Conservation (phyloP, 2,329 filamentous ascomycete genomes). For the Fusarium sp. region DNA sequence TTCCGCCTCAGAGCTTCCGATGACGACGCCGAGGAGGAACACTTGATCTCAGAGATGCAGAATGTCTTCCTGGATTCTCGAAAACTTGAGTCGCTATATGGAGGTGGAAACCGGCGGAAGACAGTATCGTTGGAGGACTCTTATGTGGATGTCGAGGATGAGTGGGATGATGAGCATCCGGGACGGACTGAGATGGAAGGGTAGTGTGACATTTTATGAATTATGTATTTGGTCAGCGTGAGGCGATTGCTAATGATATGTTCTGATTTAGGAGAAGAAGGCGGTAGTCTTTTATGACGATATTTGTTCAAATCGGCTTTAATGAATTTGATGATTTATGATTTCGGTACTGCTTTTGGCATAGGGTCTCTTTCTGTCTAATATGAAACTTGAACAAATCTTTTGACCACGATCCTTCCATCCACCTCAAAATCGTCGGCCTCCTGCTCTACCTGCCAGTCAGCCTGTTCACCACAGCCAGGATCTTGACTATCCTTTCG, state of each 20-base stretch:
- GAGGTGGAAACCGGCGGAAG: neutral
- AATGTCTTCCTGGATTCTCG: constrained; percentile 22
- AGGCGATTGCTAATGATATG: neutral
- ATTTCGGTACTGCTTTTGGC: no score
- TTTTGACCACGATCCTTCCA: no score
- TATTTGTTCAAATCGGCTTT: neutral
- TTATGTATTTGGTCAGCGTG: neutral
- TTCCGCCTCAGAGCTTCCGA: constrained; percentile 8
- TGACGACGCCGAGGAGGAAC: constrained; percentile 15
- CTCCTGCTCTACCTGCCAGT: no score
- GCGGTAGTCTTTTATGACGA: neutral
- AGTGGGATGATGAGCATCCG: constrained; percentile 26
- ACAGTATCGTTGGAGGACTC: constrained; percentile 6
- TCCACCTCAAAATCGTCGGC: no score
- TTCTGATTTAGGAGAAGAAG: neutral
- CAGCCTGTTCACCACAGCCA: no score
- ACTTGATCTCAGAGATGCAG: constrained; percentile 19
- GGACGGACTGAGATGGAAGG: constrained; percentile 30
- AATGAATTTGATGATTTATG: neutral
- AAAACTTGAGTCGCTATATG: constrained; percentile 19
- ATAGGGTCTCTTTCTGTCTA: no score
- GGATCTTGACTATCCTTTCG: no score
- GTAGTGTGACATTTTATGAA: neutral
- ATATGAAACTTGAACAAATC: no score
- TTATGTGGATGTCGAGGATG: constrained; percentile 32